Percentiles rank a stretch among this genome's conserved stretches.
These are phyloP conservation scores for Rhodotorula kratochvilovae DNA, from an alignment of 768 basidiomycete genomes.

Conservation along the genomic window DNA sequence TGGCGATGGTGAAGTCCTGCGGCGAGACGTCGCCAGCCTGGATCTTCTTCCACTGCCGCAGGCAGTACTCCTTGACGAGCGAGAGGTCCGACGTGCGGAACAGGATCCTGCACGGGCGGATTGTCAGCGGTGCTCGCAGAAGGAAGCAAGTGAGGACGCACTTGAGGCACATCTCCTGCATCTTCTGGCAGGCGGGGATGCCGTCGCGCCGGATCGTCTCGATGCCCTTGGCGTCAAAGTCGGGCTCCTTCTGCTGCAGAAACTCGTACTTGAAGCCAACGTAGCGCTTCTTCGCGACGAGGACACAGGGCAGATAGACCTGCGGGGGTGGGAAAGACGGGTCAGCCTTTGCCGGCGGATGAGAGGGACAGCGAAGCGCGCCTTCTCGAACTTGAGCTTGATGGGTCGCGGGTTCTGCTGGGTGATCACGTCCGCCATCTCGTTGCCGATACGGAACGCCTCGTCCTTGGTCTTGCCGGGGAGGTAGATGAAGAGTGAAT, in stretches of 20 bases:
- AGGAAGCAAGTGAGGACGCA: conserved; percentile 44
- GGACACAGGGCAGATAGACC: conserved; percentile 89
- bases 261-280: conserved; percentile 93
- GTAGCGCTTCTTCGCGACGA: conserved; percentile 98
- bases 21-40: conserved; percentile 71
- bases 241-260: conserved; percentile 69
- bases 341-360: background rate
- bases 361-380: conserved; percentile 42
- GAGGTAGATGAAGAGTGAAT: conserved; percentile 89
- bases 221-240: conserved; percentile 94
- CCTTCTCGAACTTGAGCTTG: conserved; percentile 98
- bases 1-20: conserved; percentile 93
- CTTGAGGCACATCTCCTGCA: conserved; percentile 86
- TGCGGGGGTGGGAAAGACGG: conserved; percentile 44
- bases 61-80: conserved; percentile 81
- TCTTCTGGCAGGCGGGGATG: conserved; percentile 82
- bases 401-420: conserved; percentile 79
- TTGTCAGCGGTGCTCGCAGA: background rate
- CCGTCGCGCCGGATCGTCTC: conserved; percentile 94
- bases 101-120: conserved; percentile 61
- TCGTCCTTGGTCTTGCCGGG: conserved; percentile 85
- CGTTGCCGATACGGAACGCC: conserved; percentile 85
- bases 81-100: conserved; percentile 87
- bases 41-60: conserved; percentile 74
- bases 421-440: conserved; percentile 85